phyloP scores from a whole-genome alignment of 1,284 basidiomycete species.

The Sanguinoderma infundibulare region DNA sequence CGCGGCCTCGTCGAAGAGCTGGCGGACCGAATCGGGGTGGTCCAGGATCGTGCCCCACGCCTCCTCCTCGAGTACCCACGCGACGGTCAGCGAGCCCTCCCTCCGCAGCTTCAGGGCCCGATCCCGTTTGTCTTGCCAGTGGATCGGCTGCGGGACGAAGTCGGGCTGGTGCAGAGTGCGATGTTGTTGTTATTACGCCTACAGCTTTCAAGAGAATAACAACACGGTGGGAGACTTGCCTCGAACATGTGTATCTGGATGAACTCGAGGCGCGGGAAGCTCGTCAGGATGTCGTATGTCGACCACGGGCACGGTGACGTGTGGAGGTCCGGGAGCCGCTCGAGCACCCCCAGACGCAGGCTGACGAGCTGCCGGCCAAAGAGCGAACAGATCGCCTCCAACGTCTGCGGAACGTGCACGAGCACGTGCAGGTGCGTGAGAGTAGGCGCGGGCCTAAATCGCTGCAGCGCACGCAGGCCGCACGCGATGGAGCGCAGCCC shows the following conservation, averaged over 20 bases:
- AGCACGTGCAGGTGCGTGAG: slow-evolving; percentile 13
- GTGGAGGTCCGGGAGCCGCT: slow-evolving; percentile 7
- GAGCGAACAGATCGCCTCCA: slow-evolving; percentile 2
- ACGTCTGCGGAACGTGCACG: slow-evolving; percentile 3
- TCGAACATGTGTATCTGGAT: slow-evolving; percentile 13
- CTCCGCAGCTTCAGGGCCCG: neutral
- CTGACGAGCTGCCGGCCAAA: slow-evolving; percentile 8
- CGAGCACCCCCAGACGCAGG: slow-evolving; percentile 10
- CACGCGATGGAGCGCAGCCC: slow-evolving; percentile 4
- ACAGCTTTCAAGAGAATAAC: neutral
- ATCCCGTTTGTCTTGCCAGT: slow-evolving; percentile 15
- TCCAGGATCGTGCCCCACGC: slow-evolving; percentile 14
- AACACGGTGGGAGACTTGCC: neutral
- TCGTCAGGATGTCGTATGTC: slow-evolving; percentile 7
- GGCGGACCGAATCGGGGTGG: slow-evolving; percentile 7
- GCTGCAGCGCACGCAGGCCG: neutral
- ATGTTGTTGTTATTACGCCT: neutral
- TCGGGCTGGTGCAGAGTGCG: slow-evolving; percentile 3
- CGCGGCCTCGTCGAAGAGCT: slow-evolving; percentile 11
- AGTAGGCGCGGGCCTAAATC: neutral
- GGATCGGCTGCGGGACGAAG: slow-evolving; percentile 10
- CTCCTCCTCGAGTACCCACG: slow-evolving; percentile 13
- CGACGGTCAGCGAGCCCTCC: slow-evolving; percentile 5
- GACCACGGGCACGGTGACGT: slow-evolving; percentile 8
- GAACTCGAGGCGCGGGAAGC: slow-evolving; percentile 12